Evolutionary conservation across 441 rosid species (phyloP).

Genomic region (Eruca vesicaria): DNA sequence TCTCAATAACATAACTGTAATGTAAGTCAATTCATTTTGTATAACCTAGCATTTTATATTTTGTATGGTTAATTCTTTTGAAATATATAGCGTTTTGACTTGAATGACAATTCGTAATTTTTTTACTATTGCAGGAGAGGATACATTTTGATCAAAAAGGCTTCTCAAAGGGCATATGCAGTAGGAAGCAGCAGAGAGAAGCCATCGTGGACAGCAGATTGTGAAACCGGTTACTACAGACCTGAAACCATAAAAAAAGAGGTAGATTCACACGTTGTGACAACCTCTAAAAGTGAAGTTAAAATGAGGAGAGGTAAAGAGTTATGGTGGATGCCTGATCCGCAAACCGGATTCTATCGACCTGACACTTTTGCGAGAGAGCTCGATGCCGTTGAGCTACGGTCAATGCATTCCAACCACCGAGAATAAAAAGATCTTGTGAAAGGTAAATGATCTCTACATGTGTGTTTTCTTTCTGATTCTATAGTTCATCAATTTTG

Average conservation of each 20-base stretch:
- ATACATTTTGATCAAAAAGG: constrained; percentile 2
- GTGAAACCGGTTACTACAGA: constrained; percentile 8
- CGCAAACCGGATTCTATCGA: constrained; percentile 16
- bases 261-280: background rate
- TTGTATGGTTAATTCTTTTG: background rate
- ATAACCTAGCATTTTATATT: background rate
- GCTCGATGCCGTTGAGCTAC: constrained; percentile 23
- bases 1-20: background rate
- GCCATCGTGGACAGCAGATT: constrained; percentile 17
- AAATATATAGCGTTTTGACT: background rate
- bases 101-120: background rate
- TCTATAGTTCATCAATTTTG: constrained; percentile 2
- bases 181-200: constrained; percentile 16
- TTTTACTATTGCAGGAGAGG: constrained; percentile 9
- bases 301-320: constrained; percentile 23
- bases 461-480: background rate
- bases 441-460: constrained; percentile 12
- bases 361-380: constrained; percentile 9
- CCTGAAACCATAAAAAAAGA: constrained; percentile 10
- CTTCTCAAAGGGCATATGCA: constrained; percentile 9
- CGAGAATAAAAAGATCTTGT: background rate
- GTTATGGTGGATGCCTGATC: constrained; percentile 36
- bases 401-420: constrained; percentile 9
- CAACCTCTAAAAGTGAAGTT: background rate
- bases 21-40: constrained; percentile 13